Evolutionary conservation across 1,139 yeast genomes (phyloP), one percentile per base, ranked within the genome.

Genomic region (Sugiyamaella xylanicola): DNA sequence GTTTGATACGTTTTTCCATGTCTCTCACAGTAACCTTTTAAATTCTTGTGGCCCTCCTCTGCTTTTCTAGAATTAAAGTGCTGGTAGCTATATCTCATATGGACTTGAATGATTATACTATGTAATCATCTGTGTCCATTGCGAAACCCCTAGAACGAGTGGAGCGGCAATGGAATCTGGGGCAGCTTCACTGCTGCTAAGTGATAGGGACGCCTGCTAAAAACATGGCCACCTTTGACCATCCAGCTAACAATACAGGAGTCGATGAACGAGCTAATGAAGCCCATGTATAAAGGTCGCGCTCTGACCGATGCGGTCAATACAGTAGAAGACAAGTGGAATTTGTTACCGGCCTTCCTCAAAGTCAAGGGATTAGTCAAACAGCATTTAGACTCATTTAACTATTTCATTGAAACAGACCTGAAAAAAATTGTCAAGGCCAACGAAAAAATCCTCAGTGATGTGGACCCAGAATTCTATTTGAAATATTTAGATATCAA

Each of bases 401-500:
- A 93, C 69, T 93, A 89, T 73, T 93, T 93, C 72, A 96, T 93
- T 27, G 98, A 95, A 68, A 85, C 84, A 8, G 99, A 93, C 69
- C 79, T 93, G 71, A 90, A 87, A 73, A 93, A 93, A 70, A 95
- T 93, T 69, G 87, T 93, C 60, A 77, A 82, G 64, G 99, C 99
- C 27, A 93, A 93, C 71, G 95, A 92, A 72, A 75, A 83, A 59
- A 92, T 93, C 40, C 77, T 93, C 45, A 86, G 95, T 61, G 99
- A 93, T 72, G 98, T 93, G 32, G 98, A 92, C 74, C 99, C 99
- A 0, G 97, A 92, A 68, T 93, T 93, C 68, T 93, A 92, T 67
- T 78, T 95, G 68, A 90, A 90, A 65, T 93, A 93, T 70, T 78
- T 89, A 59, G 98, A 93, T 69, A 93, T 93, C 63, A 78, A 98